Percentiles rank a stretch among this genome's conserved stretches.
Conservation (phyloP, 1,284 basidiomycete genomes). For the Gymnopus androsaceus region DNA sequence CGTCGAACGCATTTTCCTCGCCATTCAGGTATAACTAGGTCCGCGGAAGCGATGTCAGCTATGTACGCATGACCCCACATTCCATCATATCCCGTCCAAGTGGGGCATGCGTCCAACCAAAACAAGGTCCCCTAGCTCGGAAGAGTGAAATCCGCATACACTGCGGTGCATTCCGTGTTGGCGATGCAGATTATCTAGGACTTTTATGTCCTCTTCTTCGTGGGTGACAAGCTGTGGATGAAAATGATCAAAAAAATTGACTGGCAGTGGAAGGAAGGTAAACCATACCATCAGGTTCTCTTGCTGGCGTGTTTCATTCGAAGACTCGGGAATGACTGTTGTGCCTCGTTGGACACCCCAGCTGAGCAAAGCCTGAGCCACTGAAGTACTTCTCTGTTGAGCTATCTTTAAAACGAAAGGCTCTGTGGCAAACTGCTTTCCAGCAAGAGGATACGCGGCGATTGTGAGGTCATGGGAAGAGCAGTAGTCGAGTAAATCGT, state of each 20-base stretch:
- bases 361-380: conserved; percentile 45
- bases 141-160: conserved; percentile 28
- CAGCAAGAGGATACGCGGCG: conserved; percentile 56
- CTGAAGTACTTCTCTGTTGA: conserved; percentile 36
- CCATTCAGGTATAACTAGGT: too few relatives aligned
- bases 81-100: conserved; percentile 30
- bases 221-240: conserved; percentile 31
- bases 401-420: conserved; percentile 39
- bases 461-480: conserved; percentile 46
- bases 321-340: conserved; percentile 39
- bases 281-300: conserved; percentile 42
- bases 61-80: conserved; percentile 21
- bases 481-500: conserved; percentile 48
- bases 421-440: conserved; percentile 31
- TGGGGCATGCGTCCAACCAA: conserved; percentile 33
- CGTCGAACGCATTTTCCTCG: too few relatives aligned
- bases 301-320: conserved; percentile 38
- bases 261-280: background rate
- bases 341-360: conserved; percentile 41
- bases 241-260: background rate
- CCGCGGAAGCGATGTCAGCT: background rate
- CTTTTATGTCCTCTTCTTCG: conserved; percentile 26
- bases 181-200: conserved; percentile 24
- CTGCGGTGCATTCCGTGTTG: conserved; percentile 28
- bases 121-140: conserved; percentile 26